These are phyloP conservation scores for Penicillium goetzii DNA, from an alignment of 495 filamentous ascomycete species.

Conservation along the genomic window DNA sequence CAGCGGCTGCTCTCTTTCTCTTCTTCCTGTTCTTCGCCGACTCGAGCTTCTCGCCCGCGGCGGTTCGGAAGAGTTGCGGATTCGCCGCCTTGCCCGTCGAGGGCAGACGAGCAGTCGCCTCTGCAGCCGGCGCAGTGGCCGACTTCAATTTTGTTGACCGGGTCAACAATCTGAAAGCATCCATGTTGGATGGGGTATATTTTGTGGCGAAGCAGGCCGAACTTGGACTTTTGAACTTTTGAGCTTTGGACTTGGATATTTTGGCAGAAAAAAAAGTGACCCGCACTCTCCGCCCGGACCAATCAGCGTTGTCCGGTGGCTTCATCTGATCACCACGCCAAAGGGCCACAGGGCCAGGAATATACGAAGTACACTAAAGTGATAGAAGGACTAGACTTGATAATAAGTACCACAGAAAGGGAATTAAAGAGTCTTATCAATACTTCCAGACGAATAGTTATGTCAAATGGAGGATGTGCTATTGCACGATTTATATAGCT, in stretches of 20 bases:
- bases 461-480: not conserved
- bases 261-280: constrained; percentile 31
- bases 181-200: constrained; percentile 42
- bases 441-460: too few relatives aligned
- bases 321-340: not conserved
- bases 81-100: constrained; percentile 54
- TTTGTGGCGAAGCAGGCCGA: constrained; percentile 9
- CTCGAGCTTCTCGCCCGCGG: constrained; percentile 39
- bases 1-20: constrained; percentile 38
- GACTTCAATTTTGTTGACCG: constrained; percentile 57
- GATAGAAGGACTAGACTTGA: not conserved
- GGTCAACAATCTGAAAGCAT: constrained; percentile 59
- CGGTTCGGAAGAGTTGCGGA: constrained; percentile 57
- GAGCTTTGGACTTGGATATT: constrained; percentile 34
- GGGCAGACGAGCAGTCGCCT: constrained; percentile 41
- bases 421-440: not conserved
- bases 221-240: constrained; percentile 8
- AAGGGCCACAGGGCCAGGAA: not conserved
- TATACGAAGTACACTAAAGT: not conserved
- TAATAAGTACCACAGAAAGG: not conserved
- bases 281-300: constrained; percentile 37
- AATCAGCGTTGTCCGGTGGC: constrained; percentile 33
- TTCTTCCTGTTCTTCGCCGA: constrained; percentile 45
- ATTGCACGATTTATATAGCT: not conserved
- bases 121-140: constrained; percentile 25